These are phyloP conservation scores for Paspalum vaginatum DNA, from an alignment of 176 grass and related monocot species.

Conservation along the genomic window DNA sequence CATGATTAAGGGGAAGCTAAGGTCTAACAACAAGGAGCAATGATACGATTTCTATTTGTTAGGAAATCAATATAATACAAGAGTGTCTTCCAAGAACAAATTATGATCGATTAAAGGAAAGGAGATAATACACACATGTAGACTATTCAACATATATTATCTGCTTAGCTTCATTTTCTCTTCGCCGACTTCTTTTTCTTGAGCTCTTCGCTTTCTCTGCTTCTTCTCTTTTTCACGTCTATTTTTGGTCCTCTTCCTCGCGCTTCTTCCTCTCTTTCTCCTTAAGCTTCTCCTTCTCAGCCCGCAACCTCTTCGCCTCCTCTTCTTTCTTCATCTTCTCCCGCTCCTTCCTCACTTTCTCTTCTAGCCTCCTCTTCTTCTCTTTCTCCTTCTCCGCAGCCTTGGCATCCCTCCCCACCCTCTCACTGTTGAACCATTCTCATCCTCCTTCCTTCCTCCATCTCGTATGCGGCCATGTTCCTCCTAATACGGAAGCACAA, in stretches of 20 bases:
- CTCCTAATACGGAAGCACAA: constrained; percentile 8
- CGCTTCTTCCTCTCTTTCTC: constrained; percentile 31
- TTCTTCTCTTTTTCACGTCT: constrained; percentile 1
- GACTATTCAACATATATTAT: background rate
- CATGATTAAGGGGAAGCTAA: too few relatives aligned
- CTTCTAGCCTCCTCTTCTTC: background rate
- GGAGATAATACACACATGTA: background rate
- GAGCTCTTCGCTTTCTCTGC: constrained; percentile 27
- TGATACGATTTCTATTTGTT: too few relatives aligned
- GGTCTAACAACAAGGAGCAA: too few relatives aligned
- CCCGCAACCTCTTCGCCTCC: background rate
- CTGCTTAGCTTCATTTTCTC: constrained; percentile 20
- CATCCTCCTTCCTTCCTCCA: constrained; percentile 36
- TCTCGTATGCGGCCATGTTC: constrained; percentile 37
- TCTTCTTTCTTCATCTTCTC: constrained; percentile 30
- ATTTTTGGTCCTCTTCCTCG: background rate
- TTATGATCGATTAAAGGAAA: background rate
- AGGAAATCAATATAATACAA: too few relatives aligned
- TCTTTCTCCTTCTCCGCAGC: background rate
- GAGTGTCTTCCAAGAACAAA: too few relatives aligned
- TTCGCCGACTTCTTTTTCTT: background rate
- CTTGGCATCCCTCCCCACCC: background rate
- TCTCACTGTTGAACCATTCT: background rate
- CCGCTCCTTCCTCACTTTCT: constrained; percentile 8
- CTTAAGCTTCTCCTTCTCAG: background rate